Evolutionary conservation across 164 flowering plant genomes (phyloP).

Genomic region (Nymphaea colorata): DNA sequence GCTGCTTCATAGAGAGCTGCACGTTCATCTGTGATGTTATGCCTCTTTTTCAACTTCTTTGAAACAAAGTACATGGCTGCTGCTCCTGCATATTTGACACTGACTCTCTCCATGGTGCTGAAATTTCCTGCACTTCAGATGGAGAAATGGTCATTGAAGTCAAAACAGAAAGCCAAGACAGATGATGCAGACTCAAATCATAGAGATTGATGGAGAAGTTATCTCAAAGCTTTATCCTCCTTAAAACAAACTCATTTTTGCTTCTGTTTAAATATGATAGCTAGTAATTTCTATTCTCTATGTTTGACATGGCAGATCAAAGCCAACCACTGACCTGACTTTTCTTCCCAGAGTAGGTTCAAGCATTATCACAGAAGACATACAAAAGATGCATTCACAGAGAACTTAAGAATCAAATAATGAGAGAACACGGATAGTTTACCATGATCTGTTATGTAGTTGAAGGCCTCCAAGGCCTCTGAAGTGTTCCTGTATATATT

Average conservation of each 20-base stretch:
- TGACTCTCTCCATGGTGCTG: constrained; percentile 53
- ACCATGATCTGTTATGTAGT: constrained; percentile 73
- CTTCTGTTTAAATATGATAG: no score
- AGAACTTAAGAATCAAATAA: no score
- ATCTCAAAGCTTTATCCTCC: no score
- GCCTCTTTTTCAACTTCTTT: constrained; percentile 72
- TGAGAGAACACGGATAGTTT: constrained; percentile 5
- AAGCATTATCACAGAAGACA: no score
- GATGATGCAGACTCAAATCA: no score
- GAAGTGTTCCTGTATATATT: constrained; percentile 64
- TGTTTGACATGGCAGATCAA: no score
- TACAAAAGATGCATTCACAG: no score
- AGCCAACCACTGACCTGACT: no score
- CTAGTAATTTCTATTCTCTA: no score
- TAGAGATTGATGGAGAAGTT: no score
- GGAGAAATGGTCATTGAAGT: neutral
- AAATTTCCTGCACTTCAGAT: constrained; percentile 56
- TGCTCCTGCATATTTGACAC: constrained; percentile 83
- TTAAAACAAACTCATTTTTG: no score
- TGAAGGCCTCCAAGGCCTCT: constrained; percentile 84
- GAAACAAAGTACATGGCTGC: constrained; percentile 92
- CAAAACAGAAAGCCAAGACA: neutral
- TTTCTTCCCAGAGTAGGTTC: no score
- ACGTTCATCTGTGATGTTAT: constrained; percentile 81
- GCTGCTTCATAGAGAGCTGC: constrained; percentile 81